Evolutionary conservation across 768 basidiomycete genomes (phyloP).

Genomic region (Psilocybe sp.): DNA sequence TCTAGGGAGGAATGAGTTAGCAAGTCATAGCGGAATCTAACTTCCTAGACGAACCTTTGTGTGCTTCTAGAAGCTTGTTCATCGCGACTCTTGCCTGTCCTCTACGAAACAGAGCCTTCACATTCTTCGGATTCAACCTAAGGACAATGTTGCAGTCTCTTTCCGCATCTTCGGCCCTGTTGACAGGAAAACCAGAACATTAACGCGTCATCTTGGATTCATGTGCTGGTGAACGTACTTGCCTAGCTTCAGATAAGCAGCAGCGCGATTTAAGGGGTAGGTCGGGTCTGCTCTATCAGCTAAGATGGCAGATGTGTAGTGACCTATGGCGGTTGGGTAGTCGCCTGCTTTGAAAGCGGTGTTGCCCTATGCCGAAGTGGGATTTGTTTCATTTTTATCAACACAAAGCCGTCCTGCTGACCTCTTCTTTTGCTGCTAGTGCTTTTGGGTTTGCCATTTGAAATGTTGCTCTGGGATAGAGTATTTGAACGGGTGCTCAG

Average conservation of each 20-base stretch:
- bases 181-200: constrained; percentile 11
- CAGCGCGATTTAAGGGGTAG: constrained; percentile 83
- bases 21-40: not conserved
- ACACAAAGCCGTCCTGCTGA: constrained; percentile 4
- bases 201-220: not conserved
- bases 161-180: constrained; percentile 76
- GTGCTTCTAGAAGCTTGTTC: constrained; percentile 54
- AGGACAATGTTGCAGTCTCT: constrained; percentile 75
- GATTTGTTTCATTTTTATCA: not conserved
- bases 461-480: too few species aligned
- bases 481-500: too few species aligned
- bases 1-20: constrained; percentile 39
- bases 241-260: constrained; percentile 90
- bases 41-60: constrained; percentile 42
- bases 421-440: constrained; percentile 37
- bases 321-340: constrained; percentile 76
- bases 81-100: constrained; percentile 67
- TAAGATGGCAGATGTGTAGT: constrained; percentile 80
- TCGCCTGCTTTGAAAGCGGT: constrained; percentile 79
- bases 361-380: constrained; percentile 64
- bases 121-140: constrained; percentile 51
- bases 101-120: constrained; percentile 79
- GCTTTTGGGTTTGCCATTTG: constrained; percentile 17
- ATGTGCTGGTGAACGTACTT: constrained; percentile 63
- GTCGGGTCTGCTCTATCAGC: constrained; percentile 71